Evolutionary conservation across 768 basidiomycete genomes (phyloP).

Genomic region (Podaxis sp.): DNA sequence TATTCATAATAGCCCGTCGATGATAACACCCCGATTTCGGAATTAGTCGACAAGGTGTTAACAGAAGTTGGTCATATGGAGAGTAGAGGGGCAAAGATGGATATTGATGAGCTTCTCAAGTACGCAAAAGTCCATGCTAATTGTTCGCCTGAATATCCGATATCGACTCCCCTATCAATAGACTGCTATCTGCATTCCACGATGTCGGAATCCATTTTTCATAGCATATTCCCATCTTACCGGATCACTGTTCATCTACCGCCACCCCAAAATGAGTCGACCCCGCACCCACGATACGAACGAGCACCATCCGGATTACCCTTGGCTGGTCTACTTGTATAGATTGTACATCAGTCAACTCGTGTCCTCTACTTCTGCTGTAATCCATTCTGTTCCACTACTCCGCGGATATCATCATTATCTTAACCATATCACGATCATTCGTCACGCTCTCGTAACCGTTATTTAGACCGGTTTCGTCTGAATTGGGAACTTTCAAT

Average conservation of each 20-base stretch:
- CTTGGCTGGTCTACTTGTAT: neutral
- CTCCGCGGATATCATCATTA: neutral
- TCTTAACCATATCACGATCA: neutral
- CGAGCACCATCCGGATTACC: neutral
- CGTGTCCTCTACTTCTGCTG: neutral
- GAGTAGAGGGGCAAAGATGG: constrained; percentile 88
- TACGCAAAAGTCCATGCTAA: constrained; percentile 29
- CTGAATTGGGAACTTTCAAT: constrained; percentile 12
- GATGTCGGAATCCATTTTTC: constrained; percentile 73
- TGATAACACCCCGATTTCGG: constrained; percentile 65
- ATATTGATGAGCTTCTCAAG: constrained; percentile 88
- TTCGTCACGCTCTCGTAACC: neutral
- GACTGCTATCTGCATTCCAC: constrained; percentile 69
- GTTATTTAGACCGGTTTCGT: constrained; percentile 22
- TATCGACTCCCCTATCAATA: constrained; percentile 22
- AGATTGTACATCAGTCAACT: neutral
- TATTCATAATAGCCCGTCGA: constrained; percentile 53
- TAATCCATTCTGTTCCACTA: neutral
- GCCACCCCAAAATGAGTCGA: neutral
- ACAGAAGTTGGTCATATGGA: constrained; percentile 69
- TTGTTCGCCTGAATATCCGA: neutral
- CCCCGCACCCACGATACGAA: neutral
- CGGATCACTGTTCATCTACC: neutral
- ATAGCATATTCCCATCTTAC: constrained; percentile 22
- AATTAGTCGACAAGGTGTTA: constrained; percentile 69